Evolutionary conservation across 208 protist genomes (phyloP).

Genomic region (Vickermania ingenoplastis): DNA sequence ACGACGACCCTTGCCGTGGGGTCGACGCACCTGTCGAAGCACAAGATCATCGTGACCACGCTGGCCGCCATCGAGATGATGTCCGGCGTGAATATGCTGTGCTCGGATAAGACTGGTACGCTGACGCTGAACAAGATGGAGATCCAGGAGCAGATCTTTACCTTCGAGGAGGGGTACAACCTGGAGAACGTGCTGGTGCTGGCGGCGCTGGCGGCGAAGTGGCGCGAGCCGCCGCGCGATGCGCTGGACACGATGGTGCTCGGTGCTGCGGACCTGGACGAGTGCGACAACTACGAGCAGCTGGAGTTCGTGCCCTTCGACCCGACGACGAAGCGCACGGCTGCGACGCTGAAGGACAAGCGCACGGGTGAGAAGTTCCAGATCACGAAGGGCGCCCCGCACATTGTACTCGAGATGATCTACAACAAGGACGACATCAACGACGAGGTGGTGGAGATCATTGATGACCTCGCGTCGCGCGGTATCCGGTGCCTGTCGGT

Average conservation of each 20-base stretch:
- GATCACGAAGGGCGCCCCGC: slow-evolving; percentile 83
- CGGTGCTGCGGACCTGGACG: slow-evolving; percentile 53
- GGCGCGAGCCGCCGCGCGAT: slow-evolving; percentile 46
- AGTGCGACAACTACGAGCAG: slow-evolving; percentile 74
- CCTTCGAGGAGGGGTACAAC: slow-evolving; percentile 4
- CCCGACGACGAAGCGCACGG: slow-evolving; percentile 52
- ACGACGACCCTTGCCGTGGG: slow-evolving; percentile 61
- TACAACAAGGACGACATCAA: slow-evolving; percentile 75
- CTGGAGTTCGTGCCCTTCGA: slow-evolving; percentile 50
- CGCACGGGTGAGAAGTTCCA: slow-evolving; percentile 61
- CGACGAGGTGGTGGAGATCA: slow-evolving; percentile 55
- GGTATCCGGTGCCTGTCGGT: slow-evolving; percentile 70
- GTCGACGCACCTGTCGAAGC: slow-evolving; percentile 44
- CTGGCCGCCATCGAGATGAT: slow-evolving; percentile 69
- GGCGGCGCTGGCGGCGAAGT: slow-evolving; percentile 55
- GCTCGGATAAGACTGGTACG: too few species aligned
- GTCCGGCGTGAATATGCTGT: slow-evolving; percentile 1
- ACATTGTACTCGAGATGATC: slow-evolving; percentile 72
- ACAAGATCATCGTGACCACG: slow-evolving; percentile 84
- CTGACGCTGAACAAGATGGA: too few species aligned
- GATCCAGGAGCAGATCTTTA: slow-evolving; percentile 22
- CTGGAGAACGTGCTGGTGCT: slow-evolving; percentile 25
- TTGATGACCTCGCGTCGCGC: slow-evolving; percentile 48
- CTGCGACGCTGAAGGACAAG: slow-evolving; percentile 45
- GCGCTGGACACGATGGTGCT: slow-evolving; percentile 86